Conservation (phyloP, 805 yeast species). For the Ogataea ganodermae region DNA sequence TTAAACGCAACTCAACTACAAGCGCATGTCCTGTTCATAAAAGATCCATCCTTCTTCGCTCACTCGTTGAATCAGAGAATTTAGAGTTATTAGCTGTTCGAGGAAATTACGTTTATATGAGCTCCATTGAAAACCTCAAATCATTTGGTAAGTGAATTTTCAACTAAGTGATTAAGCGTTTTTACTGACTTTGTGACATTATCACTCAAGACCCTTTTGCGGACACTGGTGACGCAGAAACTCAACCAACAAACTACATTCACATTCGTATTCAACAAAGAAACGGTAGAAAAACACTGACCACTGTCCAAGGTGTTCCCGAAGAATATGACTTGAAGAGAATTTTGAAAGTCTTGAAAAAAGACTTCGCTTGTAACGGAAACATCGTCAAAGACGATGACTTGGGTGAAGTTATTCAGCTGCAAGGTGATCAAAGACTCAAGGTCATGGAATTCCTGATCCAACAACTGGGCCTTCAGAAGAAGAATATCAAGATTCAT, state of each 20-base stretch:
- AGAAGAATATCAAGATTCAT: slow-evolving; percentile 96
- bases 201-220: slow-evolving; percentile 99
- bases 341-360: slow-evolving; percentile 89
- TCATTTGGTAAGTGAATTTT: slow-evolving; percentile 55
- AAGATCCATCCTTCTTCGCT: too few relatives aligned
- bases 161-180: not conserved
- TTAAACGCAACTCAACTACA: not conserved
- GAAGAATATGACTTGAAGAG: slow-evolving; percentile 92
- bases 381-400: slow-evolving; percentile 95
- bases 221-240: slow-evolving; percentile 99
- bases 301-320: slow-evolving; percentile 98
- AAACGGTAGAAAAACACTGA: slow-evolving; percentile 97
- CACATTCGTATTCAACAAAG: slow-evolving; percentile 99
- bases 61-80: too few relatives aligned
- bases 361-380: slow-evolving; percentile 98
- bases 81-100: too few relatives aligned
- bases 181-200: too few relatives aligned
- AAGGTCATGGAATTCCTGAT: slow-evolving; percentile 93
- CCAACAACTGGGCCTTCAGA: slow-evolving; percentile 82
- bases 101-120: slow-evolving; percentile 50
- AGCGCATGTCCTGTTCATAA: too few relatives aligned
- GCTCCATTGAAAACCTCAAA: slow-evolving; percentile 90
- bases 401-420: slow-evolving; percentile 94
- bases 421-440: slow-evolving; percentile 98
- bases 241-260: slow-evolving; percentile 92